Evolutionary conservation across 1,284 basidiomycete genomes (phyloP), one percentile per base, ranked within the genome.

Genomic region (Prillingera fragicola): DNA sequence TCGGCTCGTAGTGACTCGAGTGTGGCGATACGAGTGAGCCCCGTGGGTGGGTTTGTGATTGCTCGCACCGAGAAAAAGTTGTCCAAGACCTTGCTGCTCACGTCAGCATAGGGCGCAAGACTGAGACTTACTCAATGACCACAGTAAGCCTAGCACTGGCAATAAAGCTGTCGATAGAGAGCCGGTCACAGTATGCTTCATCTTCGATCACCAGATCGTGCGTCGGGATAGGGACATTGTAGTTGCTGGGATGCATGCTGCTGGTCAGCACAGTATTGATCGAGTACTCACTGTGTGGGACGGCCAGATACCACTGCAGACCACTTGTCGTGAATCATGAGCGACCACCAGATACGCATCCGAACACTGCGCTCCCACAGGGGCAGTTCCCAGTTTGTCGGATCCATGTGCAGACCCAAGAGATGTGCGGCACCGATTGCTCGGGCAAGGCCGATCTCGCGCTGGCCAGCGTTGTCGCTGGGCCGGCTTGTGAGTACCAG

Each of bases 321-420:
- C 59, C 58, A 62, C 51, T 66, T 65, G 52, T 70, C 69, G 23
- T 67, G 61, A 13, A 63, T 48, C 15, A 58, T 23, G 2, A 70
- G 42, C 3, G 56, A 54, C 67, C 69, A 71, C 61, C 62, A 70
- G 2, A 71, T 43, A 8, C 68, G 48, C 28, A 55, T 65, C 13
- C 69, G 54, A 3, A 68, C 31, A 13, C 45, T 54, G 3, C 56
- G 41, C 45, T 71, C 69, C 69, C 69, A 71, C 14, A 36, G 26
- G 0, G 69, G 69, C 18, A 71, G 41, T 5, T 50, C 50, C 69
- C 69, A 71, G 3, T 59, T 48, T 1, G 62, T 54, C 4, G 60
- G 59, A 25, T 71, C 67, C 3, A 65, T 52, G 41, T 70, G 67
- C 15, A 70, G 55, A 8, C 67, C 67, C 2, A 70, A 54, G 4